Percentiles rank a stretch among this genome's conserved stretches.
Conservation (phyloP, 257 asterid species). For the Lantana camara region DNA sequence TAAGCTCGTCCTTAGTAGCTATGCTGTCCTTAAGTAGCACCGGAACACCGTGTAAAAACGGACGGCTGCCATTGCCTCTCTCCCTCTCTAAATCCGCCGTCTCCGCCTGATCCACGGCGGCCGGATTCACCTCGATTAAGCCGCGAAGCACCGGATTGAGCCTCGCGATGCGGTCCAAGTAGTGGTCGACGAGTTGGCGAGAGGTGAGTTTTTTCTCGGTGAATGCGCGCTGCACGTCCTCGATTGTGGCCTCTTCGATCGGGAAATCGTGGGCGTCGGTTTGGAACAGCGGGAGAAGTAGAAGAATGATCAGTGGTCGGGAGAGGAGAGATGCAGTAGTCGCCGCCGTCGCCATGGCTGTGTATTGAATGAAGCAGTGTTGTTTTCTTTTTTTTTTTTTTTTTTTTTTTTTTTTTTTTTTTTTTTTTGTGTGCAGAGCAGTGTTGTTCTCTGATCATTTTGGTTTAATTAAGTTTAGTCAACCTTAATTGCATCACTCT, state of each 20-base stretch:
- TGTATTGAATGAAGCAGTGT: too few relatives aligned
- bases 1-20: slow-evolving; percentile 59
- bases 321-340: slow-evolving; percentile 20
- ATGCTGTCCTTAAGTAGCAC: slow-evolving; percentile 75
- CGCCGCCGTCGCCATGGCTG: slow-evolving; percentile 10
- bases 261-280: slow-evolving; percentile 40
- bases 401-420: too few relatives aligned
- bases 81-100: slow-evolving; percentile 45
- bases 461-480: too few relatives aligned
- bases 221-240: slow-evolving; percentile 43
- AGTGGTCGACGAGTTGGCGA: slow-evolving; percentile 43
- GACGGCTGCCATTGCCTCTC: slow-evolving; percentile 18
- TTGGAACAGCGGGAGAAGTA: slow-evolving; percentile 18
- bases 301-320: slow-evolving; percentile 11
- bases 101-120: slow-evolving; percentile 52
- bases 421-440: too few relatives aligned
- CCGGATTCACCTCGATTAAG: slow-evolving; percentile 70
- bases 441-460: too few relatives aligned
- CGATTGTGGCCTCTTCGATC: slow-evolving; percentile 58
- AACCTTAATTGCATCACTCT: too few relatives aligned
- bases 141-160: slow-evolving; percentile 64
- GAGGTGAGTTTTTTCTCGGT: slow-evolving; percentile 37
- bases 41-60: slow-evolving; percentile 64
- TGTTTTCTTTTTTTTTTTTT: too few relatives aligned
- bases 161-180: slow-evolving; percentile 46